Conservation (phyloP, 768 basidiomycete genomes). For the Termitomyces sp. region DNA sequence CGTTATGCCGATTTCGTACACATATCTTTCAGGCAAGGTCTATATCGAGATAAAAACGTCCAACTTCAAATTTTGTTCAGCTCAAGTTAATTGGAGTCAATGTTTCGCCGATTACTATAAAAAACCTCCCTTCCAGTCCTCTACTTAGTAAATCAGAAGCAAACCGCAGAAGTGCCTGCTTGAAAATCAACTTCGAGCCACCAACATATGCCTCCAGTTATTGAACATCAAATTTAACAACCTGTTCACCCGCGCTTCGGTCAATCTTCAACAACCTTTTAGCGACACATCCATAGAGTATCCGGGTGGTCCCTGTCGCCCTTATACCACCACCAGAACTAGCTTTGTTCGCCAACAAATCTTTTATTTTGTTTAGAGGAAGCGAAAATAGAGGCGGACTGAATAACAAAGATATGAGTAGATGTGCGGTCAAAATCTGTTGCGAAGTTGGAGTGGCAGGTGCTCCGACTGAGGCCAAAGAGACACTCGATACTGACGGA, state of each 20-base stretch:
- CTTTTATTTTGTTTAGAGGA: constrained; percentile 60
- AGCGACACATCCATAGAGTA: constrained; percentile 76
- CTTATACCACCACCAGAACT: constrained; percentile 27
- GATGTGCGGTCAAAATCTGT: constrained; percentile 65
- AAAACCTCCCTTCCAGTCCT: background rate
- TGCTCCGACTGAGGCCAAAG: constrained; percentile 30
- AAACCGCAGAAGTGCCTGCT: background rate
- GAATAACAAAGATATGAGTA: constrained; percentile 55
- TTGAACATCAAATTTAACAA: constrained; percentile 65
- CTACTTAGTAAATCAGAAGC: background rate
- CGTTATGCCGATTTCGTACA: too few species aligned
- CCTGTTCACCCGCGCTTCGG: constrained; percentile 67
- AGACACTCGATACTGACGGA: constrained; percentile 50
- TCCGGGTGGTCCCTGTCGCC: constrained; percentile 49
- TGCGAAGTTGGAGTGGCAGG: constrained; percentile 48
- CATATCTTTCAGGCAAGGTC: too few species aligned
- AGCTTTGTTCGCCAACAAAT: constrained; percentile 41
- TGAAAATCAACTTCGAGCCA: background rate
- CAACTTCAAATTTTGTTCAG: background rate
- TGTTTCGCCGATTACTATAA: background rate
- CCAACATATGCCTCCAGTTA: background rate
- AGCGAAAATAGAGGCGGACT: constrained; percentile 50
- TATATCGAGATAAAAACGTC: too few species aligned
- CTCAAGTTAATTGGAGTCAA: background rate
- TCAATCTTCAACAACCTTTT: constrained; percentile 77